Percentiles rank a stretch among this genome's conserved stretches.
phyloP scores from a whole-genome alignment of 352 stramenopile genomes.

The Pythium scleroteichum region DNA sequence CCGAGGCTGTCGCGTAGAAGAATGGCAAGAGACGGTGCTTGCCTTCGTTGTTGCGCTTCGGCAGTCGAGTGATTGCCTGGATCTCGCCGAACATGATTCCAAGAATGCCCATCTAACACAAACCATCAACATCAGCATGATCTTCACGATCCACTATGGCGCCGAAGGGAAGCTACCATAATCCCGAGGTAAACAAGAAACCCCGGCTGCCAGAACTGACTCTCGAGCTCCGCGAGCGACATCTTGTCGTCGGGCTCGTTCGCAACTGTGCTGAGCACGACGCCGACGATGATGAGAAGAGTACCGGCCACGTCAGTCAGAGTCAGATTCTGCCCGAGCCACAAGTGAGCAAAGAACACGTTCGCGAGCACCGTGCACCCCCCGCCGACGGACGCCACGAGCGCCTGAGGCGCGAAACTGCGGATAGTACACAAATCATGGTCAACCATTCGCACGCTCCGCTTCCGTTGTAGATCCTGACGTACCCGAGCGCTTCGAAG shows the following conservation, averaged over 20 bases:
- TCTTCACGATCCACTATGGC: background rate
- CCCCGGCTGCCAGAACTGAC: constrained; percentile 72
- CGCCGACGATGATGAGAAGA: constrained; percentile 77
- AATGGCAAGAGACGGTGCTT: constrained; percentile 74
- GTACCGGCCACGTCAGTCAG: constrained; percentile 69
- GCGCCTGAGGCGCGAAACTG: constrained; percentile 81
- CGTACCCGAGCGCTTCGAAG: constrained; percentile 81
- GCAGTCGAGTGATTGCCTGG: constrained; percentile 57
- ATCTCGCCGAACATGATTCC: constrained; percentile 74
- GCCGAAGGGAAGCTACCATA: constrained; percentile 54
- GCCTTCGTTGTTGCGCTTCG: constrained; percentile 49
- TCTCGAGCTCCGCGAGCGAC: constrained; percentile 74
- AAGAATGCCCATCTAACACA: constrained; percentile 50
- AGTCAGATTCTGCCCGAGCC: constrained; percentile 77
- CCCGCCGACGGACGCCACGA: constrained; percentile 83
- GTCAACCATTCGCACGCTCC: no score
- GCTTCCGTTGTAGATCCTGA: background rate
- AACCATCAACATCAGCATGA: no score
- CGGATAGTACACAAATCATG: background rate
- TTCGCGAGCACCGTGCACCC: constrained; percentile 89
- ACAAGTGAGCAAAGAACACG: constrained; percentile 87
- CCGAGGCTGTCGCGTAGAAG: constrained; percentile 78
- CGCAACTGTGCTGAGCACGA: constrained; percentile 79
- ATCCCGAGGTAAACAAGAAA: constrained; percentile 80
- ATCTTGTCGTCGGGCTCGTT: constrained; percentile 83